Percentiles rank a stretch among this genome's conserved stretches.
phyloP scores from a whole-genome alignment of 108 stramenopile species.

The Cyclotella choctawhatcheeana region DNA sequence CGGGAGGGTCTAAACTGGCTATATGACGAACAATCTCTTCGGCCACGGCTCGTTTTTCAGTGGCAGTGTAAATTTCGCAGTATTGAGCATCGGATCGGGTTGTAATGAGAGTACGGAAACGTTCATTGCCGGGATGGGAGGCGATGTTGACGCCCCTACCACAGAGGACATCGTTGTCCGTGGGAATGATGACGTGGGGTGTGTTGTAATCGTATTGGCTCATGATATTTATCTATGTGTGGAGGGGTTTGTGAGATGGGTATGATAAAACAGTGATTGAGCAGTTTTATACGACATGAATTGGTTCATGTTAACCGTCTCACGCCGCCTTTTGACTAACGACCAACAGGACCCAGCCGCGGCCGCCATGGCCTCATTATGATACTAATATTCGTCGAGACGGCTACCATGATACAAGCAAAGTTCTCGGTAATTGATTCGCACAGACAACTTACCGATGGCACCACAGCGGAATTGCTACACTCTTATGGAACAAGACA shows the following conservation, averaged over 20 bases:
- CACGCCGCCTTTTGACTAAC: too few relatives aligned
- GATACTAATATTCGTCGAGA: too few relatives aligned
- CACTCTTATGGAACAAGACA: too few relatives aligned
- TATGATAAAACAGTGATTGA: too few relatives aligned
- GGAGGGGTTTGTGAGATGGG: not conserved
- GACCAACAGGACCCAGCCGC: too few relatives aligned
- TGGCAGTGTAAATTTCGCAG: slow-evolving; percentile 62
- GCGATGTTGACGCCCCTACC: slow-evolving; percentile 85
- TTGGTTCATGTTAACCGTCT: too few relatives aligned
- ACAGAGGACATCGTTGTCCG: slow-evolving; percentile 77
- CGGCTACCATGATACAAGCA: too few relatives aligned
- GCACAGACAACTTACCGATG: too few relatives aligned
- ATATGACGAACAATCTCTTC: slow-evolving; percentile 78
- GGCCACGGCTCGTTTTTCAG: slow-evolving; percentile 81
- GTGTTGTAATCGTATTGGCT: slow-evolving; percentile 1
- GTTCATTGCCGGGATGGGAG: slow-evolving; percentile 78
- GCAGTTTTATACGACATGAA: too few relatives aligned
- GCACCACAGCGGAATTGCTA: too few relatives aligned
- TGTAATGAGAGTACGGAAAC: slow-evolving; percentile 75
- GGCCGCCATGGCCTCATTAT: too few relatives aligned
- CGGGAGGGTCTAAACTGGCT: slow-evolving; percentile 68
- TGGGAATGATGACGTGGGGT: not conserved
- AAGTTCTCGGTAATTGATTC: too few relatives aligned
- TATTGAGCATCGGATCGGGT: slow-evolving; percentile 63
- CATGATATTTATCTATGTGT: not conserved